Percentiles rank a stretch among this genome's conserved stretches.
Evolutionary conservation across 225 moss, liverwort and hornwort genomes (phyloP).

Genomic region (Lunularia cruciata): DNA sequence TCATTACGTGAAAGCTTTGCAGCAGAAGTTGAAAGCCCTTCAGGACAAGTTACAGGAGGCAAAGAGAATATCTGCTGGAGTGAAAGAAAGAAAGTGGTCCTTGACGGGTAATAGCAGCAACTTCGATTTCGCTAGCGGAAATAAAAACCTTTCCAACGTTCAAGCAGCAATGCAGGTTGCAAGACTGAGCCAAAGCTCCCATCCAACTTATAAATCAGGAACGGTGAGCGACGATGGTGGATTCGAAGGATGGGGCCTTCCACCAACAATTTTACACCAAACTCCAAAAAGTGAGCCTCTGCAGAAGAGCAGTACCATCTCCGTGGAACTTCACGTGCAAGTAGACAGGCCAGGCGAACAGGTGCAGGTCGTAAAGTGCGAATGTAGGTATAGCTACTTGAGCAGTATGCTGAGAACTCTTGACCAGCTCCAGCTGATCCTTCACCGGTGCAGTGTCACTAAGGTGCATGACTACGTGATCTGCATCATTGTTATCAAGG

Average conservation of each 20-base stretch:
- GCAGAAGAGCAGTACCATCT: neutral
- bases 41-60: constrained; percentile 3
- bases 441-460: constrained; percentile 18
- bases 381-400: constrained; percentile 16
- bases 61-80: neutral
- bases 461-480: constrained; percentile 22
- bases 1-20: constrained; percentile 23
- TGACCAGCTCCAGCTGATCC: constrained; percentile 16
- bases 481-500: constrained; percentile 21
- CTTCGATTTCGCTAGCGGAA: neutral
- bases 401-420: constrained; percentile 22
- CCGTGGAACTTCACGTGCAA: constrained; percentile 19
- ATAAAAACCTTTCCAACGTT: neutral
- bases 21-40: constrained; percentile 21
- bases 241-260: neutral
- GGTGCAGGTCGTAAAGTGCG: constrained; percentile 2
- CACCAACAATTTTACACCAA: neutral
- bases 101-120: neutral
- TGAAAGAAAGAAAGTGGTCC: neutral
- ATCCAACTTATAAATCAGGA: neutral
- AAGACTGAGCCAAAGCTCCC: neutral
- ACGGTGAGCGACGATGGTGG: neutral
- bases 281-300: neutral
- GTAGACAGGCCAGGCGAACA: constrained; percentile 14
- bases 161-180: neutral